Percentiles rank a stretch among this genome's conserved stretches.
phyloP scores from a whole-genome alignment of 306 rosid species.

The Psophocarpus tetragonolobus region DNA sequence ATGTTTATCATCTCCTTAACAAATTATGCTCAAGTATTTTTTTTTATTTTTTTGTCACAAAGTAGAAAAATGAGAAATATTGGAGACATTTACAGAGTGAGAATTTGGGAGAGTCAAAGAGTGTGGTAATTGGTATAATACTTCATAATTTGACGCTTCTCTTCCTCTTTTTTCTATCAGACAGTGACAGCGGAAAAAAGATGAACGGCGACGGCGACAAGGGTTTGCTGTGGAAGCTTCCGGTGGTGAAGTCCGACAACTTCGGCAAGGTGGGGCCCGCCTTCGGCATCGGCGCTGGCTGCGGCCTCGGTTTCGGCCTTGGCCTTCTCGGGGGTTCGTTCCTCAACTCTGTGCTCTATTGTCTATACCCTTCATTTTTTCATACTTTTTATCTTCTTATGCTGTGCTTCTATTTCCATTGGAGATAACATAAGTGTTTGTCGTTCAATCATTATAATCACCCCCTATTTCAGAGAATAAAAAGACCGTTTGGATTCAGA shows the following conservation, averaged over 20 bases:
- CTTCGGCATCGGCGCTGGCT: slow-evolving; percentile 82
- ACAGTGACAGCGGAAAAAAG: not conserved
- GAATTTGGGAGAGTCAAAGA: no score
- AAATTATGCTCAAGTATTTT: no score
- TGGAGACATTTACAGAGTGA: no score
- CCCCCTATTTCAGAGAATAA: not conserved
- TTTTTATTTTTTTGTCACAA: no score
- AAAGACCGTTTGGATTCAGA: not conserved
- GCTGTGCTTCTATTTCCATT: not conserved
- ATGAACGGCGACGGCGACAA: slow-evolving; percentile 41
- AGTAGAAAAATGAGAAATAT: no score
- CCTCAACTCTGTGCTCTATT: not conserved
- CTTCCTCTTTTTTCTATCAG: not conserved
- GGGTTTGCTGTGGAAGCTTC: slow-evolving; percentile 85
- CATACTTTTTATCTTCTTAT: not conserved
- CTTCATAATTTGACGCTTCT: not conserved
- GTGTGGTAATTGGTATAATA: not conserved
- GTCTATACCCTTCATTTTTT: not conserved
- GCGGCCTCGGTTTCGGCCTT: slow-evolving; percentile 83
- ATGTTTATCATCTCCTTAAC: no score
- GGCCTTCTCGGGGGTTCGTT: slow-evolving; percentile 81
- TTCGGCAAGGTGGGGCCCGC: slow-evolving; percentile 86
- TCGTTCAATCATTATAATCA: not conserved
- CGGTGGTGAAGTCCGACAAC: slow-evolving; percentile 43
- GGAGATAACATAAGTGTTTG: not conserved